Percentiles rank a stretch among this genome's conserved stretches.
These are phyloP conservation scores for Cafeteria roenbergensis DNA, from an alignment of 108 stramenopile species.

Conservation along the genomic window DNA sequence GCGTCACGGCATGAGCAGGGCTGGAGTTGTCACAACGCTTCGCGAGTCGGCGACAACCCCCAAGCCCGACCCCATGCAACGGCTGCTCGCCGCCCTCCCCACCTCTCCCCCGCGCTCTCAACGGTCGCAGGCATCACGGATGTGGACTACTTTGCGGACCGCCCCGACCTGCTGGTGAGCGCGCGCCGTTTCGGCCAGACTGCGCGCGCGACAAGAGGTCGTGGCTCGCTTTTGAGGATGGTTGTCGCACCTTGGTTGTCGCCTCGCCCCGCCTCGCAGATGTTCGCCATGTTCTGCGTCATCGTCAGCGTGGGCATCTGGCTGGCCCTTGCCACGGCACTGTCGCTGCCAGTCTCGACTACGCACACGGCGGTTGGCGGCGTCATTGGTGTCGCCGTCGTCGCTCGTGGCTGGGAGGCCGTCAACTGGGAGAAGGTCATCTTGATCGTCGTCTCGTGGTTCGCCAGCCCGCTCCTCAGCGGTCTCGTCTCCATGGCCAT, in stretches of 20 bases:
- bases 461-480: slow-evolving; percentile 42
- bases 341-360: slow-evolving; percentile 53
- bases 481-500: slow-evolving; percentile 30
- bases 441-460: slow-evolving; percentile 44
- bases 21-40: neutral
- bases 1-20: neutral
- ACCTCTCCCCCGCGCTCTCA: neutral
- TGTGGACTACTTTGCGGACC: slow-evolving; percentile 31
- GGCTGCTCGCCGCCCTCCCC: neutral
- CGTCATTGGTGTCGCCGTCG: slow-evolving; percentile 51
- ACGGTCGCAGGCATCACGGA: slow-evolving; percentile 37
- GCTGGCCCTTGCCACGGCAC: slow-evolving; percentile 39
- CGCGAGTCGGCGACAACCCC: neutral
- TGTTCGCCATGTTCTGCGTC: slow-evolving; percentile 54
- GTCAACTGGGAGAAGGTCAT: slow-evolving; percentile 32
- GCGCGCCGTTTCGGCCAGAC: too few relatives aligned
- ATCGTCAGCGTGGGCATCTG: slow-evolving; percentile 40
- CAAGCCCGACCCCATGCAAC: neutral
- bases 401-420: slow-evolving; percentile 24
- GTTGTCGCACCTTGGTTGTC: too few relatives aligned
- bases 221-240: too few relatives aligned
- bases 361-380: slow-evolving; percentile 48
- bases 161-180: slow-evolving; percentile 48
- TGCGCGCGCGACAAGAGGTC: too few relatives aligned
- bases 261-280: too few relatives aligned